Evolutionary conservation across 2,329 filamentous ascomycete species (phyloP).

Genomic region (Talaromyces amestolkiae): DNA sequence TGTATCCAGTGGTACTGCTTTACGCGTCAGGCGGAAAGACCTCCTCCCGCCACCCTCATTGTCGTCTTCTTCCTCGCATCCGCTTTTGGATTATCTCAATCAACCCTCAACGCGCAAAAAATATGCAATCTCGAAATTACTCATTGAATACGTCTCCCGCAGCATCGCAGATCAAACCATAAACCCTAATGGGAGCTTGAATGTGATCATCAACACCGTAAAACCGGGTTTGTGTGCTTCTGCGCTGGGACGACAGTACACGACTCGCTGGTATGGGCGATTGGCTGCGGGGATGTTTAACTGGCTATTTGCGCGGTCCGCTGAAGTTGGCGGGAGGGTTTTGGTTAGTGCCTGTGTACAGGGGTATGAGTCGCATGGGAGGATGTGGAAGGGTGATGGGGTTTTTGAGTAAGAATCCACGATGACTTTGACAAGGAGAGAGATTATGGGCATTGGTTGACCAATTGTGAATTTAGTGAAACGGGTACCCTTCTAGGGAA

Average conservation of each 20-base stretch:
- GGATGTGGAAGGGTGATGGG: constrained; percentile 17
- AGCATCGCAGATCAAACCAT: constrained; percentile 33
- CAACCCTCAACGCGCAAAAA: constrained; percentile 28
- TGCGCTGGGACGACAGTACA: constrained; percentile 42
- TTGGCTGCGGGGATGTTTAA: constrained; percentile 36
- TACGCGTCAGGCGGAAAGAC: constrained; percentile 32
- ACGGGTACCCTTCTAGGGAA: constrained; percentile 32
- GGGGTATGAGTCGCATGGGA: constrained; percentile 44
- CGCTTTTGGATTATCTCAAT: constrained; percentile 38
- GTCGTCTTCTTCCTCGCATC: constrained; percentile 6
- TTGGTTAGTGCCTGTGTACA: constrained; percentile 44
- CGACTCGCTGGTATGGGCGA: constrained; percentile 33
- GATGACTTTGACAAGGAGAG: background rate
- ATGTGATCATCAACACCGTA: constrained; percentile 45
- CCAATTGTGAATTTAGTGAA: constrained; percentile 10
- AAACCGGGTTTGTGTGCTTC: constrained; percentile 48
- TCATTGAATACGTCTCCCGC: constrained; percentile 44
- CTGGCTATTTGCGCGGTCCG: constrained; percentile 41
- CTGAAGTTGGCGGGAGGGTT: constrained; percentile 46
- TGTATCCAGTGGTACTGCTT: constrained; percentile 45
- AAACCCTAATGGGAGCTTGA: constrained; percentile 32
- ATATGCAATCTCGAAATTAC: constrained; percentile 44
- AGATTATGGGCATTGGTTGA: background rate
- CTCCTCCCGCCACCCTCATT: constrained; percentile 22
- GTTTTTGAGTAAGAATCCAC: constrained; percentile 28